These are phyloP conservation scores for Phytopythium oedochilum DNA, from an alignment of 352 stramenopile species.

Conservation along the genomic window DNA sequence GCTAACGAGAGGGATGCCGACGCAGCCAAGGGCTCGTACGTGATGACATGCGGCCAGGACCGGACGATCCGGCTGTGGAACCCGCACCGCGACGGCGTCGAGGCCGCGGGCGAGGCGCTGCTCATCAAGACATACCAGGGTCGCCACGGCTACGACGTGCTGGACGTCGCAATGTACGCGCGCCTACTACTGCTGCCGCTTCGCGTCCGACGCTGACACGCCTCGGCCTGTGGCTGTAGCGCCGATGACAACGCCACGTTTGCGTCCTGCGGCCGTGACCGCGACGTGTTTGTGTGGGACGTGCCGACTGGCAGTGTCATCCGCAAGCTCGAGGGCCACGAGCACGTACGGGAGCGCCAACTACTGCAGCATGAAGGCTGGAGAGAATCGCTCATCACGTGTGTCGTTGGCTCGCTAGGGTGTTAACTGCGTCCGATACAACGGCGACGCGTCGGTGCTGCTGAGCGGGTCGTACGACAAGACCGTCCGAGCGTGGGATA, in stretches of 20 bases:
- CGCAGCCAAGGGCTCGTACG: conserved; percentile 83
- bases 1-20: conserved; percentile 3
- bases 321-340: conserved; percentile 87
- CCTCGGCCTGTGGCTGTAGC: conserved; percentile 21
- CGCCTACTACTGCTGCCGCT: background rate
- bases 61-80: conserved; percentile 87
- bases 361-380: background rate
- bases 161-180: conserved; percentile 84
- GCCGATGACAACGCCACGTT: conserved; percentile 85
- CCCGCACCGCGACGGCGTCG: conserved; percentile 66
- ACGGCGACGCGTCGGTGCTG: conserved; percentile 74
- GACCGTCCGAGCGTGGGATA: conserved; percentile 75
- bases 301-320: conserved; percentile 81
- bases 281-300: conserved; percentile 86
- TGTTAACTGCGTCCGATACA: conserved; percentile 85
- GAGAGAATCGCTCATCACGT: background rate
- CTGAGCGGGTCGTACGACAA: conserved; percentile 88
- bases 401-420: conserved; percentile 24
- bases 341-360: conserved; percentile 34
- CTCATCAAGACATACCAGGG: conserved; percentile 86
- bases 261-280: conserved; percentile 83
- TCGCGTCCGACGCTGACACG: too few species aligned
- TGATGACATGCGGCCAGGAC: conserved; percentile 88
- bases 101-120: conserved; percentile 53
- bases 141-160: conserved; percentile 85